Evolutionary conservation across 2,329 filamentous ascomycete species (phyloP), one percentile per base, ranked within the genome.

Genomic region (Epichloe coenophiala): DNA sequence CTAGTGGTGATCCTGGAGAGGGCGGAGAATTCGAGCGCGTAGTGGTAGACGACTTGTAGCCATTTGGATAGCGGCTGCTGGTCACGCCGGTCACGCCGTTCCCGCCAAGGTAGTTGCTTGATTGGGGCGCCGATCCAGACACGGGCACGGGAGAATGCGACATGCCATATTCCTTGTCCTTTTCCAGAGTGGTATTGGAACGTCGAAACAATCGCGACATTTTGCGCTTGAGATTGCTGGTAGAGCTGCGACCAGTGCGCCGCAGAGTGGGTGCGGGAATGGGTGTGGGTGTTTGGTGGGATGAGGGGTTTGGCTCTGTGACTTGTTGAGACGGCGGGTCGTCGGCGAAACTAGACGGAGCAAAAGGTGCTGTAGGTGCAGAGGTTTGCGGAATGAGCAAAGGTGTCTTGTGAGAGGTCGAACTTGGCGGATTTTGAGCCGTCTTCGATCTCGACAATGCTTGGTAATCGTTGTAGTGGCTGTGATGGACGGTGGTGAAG

Each of bases 151-250:
- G 44, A 3, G 51, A 37, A 37, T 64, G 59, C 19, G 51, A 44
- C 39, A 57, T 50, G 37, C 54, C 55, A 35, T 54, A 58, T 19
- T 61, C 58, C n/a, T 50, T 58, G 17, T 60, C 58, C 23, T 59
- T 57, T 11, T 63, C 60, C 31, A 59, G 41, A 36, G 60, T 54
- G 7, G 68, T 68, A 56, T 66, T 68, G 50, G 68, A 65, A 49
- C 73, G 68, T 35, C 69, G 67, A 60, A 75, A 73, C n/a, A 76
- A 58, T 52, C 61, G 72, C 19, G 73, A 72, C 69, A 76, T 72
- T 47, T 70, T 74, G 54, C 71, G 71, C 54, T 67, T 71, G 59
- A 76, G 70, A 54, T 67, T 71, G 31, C 64, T 64, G n/a, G 68
- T 67, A 35, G 67, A 70, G 27, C 66, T 65, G 51, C 71, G 69